These are phyloP conservation scores for Volutella citrinella DNA, from an alignment of 2,329 filamentous ascomycete genomes.

Conservation along the genomic window DNA sequence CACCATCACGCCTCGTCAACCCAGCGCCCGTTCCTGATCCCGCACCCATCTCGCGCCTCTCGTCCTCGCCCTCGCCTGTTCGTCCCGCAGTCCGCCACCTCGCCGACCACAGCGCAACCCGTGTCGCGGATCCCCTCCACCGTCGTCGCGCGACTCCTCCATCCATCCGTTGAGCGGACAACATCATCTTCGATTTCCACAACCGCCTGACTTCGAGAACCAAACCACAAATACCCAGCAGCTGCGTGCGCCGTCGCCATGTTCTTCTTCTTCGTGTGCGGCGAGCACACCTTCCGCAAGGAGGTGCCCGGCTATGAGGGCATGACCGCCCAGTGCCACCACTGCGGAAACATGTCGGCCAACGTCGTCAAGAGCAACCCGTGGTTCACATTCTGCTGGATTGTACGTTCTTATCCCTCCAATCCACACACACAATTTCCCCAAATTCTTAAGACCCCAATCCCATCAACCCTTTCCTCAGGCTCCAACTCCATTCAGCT, in stretches of 20 bases:
- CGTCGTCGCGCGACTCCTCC: too few species aligned
- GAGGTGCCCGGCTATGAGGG: slow-evolving; percentile 60
- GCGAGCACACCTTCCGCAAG: slow-evolving; percentile 59
- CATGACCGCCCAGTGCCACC: slow-evolving; percentile 60
- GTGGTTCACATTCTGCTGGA: slow-evolving; percentile 79
- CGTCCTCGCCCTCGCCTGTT: too few species aligned
- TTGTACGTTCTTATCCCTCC: slow-evolving; percentile 44
- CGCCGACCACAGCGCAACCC: too few species aligned
- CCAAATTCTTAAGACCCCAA: background rate
- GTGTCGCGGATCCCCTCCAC: too few species aligned
- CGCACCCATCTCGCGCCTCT: too few species aligned
- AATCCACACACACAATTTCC: too few species aligned
- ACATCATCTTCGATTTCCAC: too few species aligned
- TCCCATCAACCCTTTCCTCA: slow-evolving; percentile 1
- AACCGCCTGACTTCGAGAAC: too few species aligned
- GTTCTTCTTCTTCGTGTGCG: slow-evolving; percentile 62
- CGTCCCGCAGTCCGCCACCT: too few species aligned
- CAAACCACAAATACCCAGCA: background rate
- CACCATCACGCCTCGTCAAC: too few species aligned
- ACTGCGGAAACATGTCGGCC: slow-evolving; percentile 63
- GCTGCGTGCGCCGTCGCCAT: slow-evolving; percentile 36
- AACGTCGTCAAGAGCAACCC: slow-evolving; percentile 61
- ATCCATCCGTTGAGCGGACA: too few species aligned
- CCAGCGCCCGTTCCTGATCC: too few species aligned
- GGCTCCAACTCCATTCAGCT: background rate